Evolutionary conservation across 2,329 filamentous ascomycete genomes (phyloP).

Genomic region (Oidium heveae): DNA sequence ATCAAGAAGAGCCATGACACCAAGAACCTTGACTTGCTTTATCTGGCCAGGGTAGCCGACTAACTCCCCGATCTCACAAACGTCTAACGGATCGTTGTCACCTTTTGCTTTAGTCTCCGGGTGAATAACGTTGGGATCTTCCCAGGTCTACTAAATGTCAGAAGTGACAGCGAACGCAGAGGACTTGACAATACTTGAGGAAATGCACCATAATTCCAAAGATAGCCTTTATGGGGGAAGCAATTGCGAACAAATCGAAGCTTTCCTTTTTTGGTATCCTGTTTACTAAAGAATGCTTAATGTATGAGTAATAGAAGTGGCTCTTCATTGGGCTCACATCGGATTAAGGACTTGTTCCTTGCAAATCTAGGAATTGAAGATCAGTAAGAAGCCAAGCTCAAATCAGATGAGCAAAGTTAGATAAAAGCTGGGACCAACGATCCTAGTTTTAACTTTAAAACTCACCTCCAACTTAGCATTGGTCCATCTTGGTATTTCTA

Average conservation of each 20-base stretch:
- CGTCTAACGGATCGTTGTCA: conserved; percentile 96
- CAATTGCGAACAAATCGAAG: conserved; percentile 98
- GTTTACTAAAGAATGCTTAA: conserved; percentile 29
- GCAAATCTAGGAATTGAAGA: conserved; percentile 53
- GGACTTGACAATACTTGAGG: conserved; percentile 40
- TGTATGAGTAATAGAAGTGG: neutral
- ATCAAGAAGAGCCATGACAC: conserved; percentile 96
- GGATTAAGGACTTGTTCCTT: conserved; percentile 66
- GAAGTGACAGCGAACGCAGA: conserved; percentile 1
- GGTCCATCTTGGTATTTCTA: conserved; percentile 98
- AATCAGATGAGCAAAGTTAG: too few relatives aligned
- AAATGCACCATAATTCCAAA: conserved; percentile 99
- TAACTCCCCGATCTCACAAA: conserved; percentile 97
- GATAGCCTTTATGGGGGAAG: conserved; percentile 99
- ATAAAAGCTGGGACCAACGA: too few relatives aligned
- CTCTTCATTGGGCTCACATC: neutral
- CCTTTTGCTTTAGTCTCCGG: conserved; percentile 99
- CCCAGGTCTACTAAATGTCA: conserved; percentile 52
- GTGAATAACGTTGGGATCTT: conserved; percentile 88
- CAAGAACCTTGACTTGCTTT: conserved; percentile 99
- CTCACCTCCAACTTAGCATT: conserved; percentile 97
- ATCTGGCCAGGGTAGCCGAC: conserved; percentile 89
- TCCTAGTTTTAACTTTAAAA: conserved; percentile 7
- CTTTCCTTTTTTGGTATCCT: conserved; percentile 99
- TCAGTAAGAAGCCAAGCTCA: too few relatives aligned